Evolutionary conservation across 768 basidiomycete species (phyloP).

Genomic region (Mycena floridula): DNA sequence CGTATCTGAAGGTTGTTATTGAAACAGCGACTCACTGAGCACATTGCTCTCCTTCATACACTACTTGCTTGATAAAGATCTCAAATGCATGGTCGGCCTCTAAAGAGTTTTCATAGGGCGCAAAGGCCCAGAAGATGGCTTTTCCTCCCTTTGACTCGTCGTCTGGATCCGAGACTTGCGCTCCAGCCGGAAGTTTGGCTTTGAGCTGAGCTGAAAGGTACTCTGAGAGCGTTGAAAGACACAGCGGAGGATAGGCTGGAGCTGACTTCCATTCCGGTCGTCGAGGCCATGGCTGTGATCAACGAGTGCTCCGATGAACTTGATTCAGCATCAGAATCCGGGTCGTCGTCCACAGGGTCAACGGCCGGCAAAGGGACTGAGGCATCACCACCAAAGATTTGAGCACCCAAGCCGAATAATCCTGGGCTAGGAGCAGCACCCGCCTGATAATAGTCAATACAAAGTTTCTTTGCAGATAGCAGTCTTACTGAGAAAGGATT

Average conservation of each 20-base stretch:
- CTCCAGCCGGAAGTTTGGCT: slow-evolving; percentile 34
- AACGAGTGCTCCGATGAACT: slow-evolving; percentile 42
- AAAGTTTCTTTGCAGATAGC: neutral
- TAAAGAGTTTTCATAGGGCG: slow-evolving; percentile 79
- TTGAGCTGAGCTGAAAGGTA: slow-evolving; percentile 59
- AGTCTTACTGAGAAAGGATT: slow-evolving; percentile 70
- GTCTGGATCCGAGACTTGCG: slow-evolving; percentile 36
- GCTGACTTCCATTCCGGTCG: slow-evolving; percentile 57
- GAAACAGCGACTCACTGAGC: slow-evolving; percentile 53
- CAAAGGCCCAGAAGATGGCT: slow-evolving; percentile 54
- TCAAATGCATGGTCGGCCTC: slow-evolving; percentile 84
- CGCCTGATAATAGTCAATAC: slow-evolving; percentile 12
- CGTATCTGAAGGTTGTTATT: slow-evolving; percentile 52
- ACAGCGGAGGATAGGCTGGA: slow-evolving; percentile 61
- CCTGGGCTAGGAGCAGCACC: slow-evolving; percentile 17
- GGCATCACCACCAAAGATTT: slow-evolving; percentile 49
- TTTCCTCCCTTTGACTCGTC: slow-evolving; percentile 37
- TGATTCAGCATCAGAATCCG: slow-evolving; percentile 31
- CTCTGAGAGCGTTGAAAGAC: slow-evolving; percentile 71
- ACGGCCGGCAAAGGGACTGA: slow-evolving; percentile 12
- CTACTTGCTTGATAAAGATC: slow-evolving; percentile 69
- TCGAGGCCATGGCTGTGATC: slow-evolving; percentile 50
- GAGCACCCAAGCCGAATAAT: slow-evolving; percentile 55
- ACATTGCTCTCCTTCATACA: slow-evolving; percentile 74
- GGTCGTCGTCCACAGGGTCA: no score